Conservation (phyloP, 257 asterid species). For the Verbena officinalis region DNA sequence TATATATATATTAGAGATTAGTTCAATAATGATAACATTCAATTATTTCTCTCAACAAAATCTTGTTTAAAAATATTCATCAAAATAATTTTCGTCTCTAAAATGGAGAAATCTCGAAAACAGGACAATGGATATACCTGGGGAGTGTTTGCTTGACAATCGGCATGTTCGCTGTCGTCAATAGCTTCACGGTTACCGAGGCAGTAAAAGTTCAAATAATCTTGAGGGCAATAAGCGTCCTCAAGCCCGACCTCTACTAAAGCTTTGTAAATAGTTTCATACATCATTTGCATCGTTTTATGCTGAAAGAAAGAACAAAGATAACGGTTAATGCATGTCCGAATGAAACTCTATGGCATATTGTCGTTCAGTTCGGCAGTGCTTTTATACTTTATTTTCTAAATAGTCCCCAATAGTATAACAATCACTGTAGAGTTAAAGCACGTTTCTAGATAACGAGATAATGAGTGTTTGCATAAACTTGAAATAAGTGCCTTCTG, state of each 20-base stretch:
- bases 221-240: constrained; percentile 78
- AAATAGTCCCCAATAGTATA: background rate
- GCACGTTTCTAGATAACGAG: background rate
- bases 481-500: too few species aligned
- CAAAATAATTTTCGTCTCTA: background rate
- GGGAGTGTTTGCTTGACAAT: constrained; percentile 71
- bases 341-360: background rate
- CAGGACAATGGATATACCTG: constrained; percentile 50
- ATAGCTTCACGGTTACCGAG: constrained; percentile 90
- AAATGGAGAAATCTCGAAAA: background rate
- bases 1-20: too few species aligned
- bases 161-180: constrained; percentile 39
- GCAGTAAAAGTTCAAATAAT: constrained; percentile 84
- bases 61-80: too few species aligned
- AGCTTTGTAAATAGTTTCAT: constrained; percentile 90
- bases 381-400: too few species aligned
- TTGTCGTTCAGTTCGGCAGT: background rate
- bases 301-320: constrained; percentile 45
- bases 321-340: background rate
- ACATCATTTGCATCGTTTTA: constrained; percentile 99
- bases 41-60: too few species aligned
- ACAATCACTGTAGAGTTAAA: background rate
- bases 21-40: too few species aligned
- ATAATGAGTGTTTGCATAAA: too few species aligned
- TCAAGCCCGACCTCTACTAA: constrained; percentile 94